These are phyloP conservation scores for Musa itinerans DNA, from an alignment of 176 grass and related monocot genomes.

Conservation along the genomic window DNA sequence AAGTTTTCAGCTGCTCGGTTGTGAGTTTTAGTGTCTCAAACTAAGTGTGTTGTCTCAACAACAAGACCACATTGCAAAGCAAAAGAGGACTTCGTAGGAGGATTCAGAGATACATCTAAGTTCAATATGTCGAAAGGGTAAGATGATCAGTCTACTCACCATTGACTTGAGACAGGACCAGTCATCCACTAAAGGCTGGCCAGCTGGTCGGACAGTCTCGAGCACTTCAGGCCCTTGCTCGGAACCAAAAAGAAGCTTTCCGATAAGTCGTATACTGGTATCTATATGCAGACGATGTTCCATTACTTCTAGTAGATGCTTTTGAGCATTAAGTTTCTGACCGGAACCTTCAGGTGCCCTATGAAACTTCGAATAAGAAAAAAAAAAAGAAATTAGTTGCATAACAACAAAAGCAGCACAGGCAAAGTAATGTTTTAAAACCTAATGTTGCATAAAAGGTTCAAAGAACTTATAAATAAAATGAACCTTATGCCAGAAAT, in stretches of 20 bases:
- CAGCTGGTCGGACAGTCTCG: slow-evolving; percentile 41
- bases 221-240: slow-evolving; percentile 48
- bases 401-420: not conserved
- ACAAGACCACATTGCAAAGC: too few species aligned
- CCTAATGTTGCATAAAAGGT: too few species aligned
- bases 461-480: too few species aligned
- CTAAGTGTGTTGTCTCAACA: too few species aligned
- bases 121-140: too few species aligned
- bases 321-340: slow-evolving; percentile 57
- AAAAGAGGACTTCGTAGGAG: too few species aligned
- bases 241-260: slow-evolving; percentile 83
- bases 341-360: slow-evolving; percentile 48
- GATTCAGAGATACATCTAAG: too few species aligned
- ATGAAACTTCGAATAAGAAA: slow-evolving; percentile 30
- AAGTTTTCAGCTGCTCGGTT: too few species aligned
- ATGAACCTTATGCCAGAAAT: slow-evolving; percentile 83
- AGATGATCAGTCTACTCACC: slow-evolving; percentile 29
- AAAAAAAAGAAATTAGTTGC: slow-evolving; percentile 24
- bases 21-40: too few species aligned
- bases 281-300: slow-evolving; percentile 75
- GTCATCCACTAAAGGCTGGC: slow-evolving; percentile 70
- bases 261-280: slow-evolving; percentile 65
- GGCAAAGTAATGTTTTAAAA: not conserved
- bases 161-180: slow-evolving; percentile 79
- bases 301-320: slow-evolving; percentile 80